Base-by-base conservation (phyloP, 129 eudicot genomes). In the Escallonia herrerae region DNA sequence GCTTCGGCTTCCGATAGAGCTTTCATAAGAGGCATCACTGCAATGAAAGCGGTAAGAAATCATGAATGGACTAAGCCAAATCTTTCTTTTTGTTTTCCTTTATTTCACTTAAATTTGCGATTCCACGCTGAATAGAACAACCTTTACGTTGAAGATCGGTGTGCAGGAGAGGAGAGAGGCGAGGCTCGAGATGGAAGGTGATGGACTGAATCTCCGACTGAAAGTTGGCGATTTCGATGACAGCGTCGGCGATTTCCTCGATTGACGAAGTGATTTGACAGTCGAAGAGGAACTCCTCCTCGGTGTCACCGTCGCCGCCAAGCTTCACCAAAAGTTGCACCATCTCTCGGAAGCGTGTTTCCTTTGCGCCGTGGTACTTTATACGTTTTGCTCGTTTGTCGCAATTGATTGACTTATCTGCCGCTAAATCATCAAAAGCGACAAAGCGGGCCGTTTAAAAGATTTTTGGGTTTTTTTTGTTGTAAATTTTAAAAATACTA, bases 301-400 rank as follows among this genome's bases (percentile, higher is more conserved):
- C 7, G 6, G 6, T 9, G 5, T 43, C 42, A 0, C 3, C n/a
- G 44, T 38, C 58, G 13, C 8, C 57, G 58, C 44, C 57, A 15
- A 45, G 56, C 40, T 46, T 63, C 68, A 64, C 69, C 13, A 14
- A 44, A 46, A 64, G 33, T 6, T 50, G 69, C 13, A 64, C 69
- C 69, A 64, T 64, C 33, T 22, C 33, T 22, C 33, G 33, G n/a
- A 22, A 22, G 33, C 33, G 33, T 22, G 33, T 22, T 22, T 22
- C 33, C 33, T 22, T 22, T 22, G 33, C 33, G 33, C 33, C 33
- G 33, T 1, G 33, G 33, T 22, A 0, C 33, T 22, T 22, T 22
- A 22, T 22, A 22, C 33, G 33, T 22, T 22, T 0, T 22, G 33
- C 33, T 22, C 33, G 33, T 22, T 22, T 0, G 33, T 22, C 33